Conservation (phyloP, 345 rosid species). For the Citrus maxima region DNA sequence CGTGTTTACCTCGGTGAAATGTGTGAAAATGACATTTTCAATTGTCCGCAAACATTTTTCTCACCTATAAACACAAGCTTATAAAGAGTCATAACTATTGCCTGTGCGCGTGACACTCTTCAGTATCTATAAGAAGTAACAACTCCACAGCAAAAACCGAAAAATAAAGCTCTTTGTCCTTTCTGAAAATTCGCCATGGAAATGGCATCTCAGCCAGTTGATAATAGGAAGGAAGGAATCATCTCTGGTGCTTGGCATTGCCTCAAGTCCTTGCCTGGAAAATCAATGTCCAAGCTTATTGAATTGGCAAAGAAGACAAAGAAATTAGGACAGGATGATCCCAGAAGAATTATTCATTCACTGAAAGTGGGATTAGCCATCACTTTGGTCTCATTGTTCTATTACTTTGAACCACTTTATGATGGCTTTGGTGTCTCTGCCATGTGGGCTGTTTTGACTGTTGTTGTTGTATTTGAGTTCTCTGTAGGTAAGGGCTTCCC, state of each 20-base stretch:
- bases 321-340: conserved; percentile 35
- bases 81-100: not conserved
- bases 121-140: not conserved
- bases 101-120: not conserved
- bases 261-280: conserved; percentile 4
- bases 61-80: not conserved
- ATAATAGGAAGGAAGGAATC: conserved; percentile 5
- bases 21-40: not conserved
- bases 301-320: conserved; percentile 10
- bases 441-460: conserved; percentile 49
- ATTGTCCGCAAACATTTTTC: not conserved
- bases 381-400: conserved; percentile 30
- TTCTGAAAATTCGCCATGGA: not conserved
- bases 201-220: not conserved
- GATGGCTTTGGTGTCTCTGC: conserved; percentile 36
- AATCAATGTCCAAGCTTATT: not conserved
- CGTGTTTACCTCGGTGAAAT: not conserved
- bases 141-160: not conserved
- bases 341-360: conserved; percentile 37
- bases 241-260: not conserved
- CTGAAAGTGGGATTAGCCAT: conserved; percentile 37
- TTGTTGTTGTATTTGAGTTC: conserved; percentile 42
- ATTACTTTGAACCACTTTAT: conserved; percentile 31
- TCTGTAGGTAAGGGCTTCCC: conserved; percentile 26
- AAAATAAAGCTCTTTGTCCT: not conserved